Base-by-base conservation (phyloP, 164 flowering plant species). In the Chimonanthus praecox region DNA sequence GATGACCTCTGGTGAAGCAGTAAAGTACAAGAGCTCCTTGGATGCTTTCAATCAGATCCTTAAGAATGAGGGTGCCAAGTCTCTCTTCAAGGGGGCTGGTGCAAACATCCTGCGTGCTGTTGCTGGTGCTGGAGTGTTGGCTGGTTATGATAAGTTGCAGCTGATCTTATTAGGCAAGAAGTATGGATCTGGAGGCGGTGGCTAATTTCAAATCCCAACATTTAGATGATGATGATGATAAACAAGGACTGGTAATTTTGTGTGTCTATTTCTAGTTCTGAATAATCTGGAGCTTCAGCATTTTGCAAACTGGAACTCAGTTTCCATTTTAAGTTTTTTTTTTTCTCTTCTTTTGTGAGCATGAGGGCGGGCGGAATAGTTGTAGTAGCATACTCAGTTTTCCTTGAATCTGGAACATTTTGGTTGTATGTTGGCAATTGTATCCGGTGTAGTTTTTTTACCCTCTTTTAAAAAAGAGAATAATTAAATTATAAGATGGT, bases 1-100 rank as follows among this genome's bases (percentile, higher is more conserved):
- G 87, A 84, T 84, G 87, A 84, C 84, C 15, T 84, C 85, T 33
- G 87, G 85, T n/a, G 87, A 84, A 70, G 85, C 80, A 16, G 83
- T 84, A 43, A 84, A 84, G 72, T 84, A 85, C 81, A 83, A 83
- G 78, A 83, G 81, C 72, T 85, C 87, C 5, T 2, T 83, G 66
- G 84, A 83, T 73, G 81, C 82, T 10, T 81, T 85, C 58, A 2
- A 60, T 4, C 84, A 74, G 76, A 85, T 85, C n/a, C 7, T 85
- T 33, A 81, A 81, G 78, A 85, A 81, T 43, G 87, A 85, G 73
- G 87, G 85, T 8, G 68, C 77, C 6, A 83, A 80, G 61, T 85
- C 87, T 60, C 85, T 85, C 69, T 85, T 83, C 73, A 85, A 85
- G 80, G 87, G 87, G 47, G 87, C 85, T 5, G 87, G 87, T 61